phyloP scores from a whole-genome alignment of 768 basidiomycete species.

The Amylocystis lapponica region DNA sequence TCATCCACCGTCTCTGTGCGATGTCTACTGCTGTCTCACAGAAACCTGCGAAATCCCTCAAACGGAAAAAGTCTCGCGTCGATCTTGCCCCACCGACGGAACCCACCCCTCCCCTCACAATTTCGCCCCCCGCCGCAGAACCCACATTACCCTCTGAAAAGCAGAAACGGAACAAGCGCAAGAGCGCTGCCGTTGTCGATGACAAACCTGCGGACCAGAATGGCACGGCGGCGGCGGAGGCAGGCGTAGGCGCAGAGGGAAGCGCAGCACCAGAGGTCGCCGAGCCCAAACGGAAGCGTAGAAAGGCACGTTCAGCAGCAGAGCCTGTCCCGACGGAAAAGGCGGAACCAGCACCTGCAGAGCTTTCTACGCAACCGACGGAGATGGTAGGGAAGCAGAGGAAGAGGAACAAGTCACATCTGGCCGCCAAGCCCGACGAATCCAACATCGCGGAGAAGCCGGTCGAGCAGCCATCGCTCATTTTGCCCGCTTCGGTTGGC shows the following conservation, averaged over 20 bases:
- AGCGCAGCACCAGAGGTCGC: not conserved
- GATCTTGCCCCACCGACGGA: too few relatives aligned
- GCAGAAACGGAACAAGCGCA: too few relatives aligned
- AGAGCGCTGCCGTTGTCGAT: too few relatives aligned
- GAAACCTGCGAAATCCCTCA: not conserved
- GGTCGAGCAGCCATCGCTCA: not conserved
- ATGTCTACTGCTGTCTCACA: not conserved
- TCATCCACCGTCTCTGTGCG: not conserved
- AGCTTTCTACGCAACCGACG: too few relatives aligned
- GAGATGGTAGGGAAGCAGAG: not conserved
- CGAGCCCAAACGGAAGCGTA: not conserved
- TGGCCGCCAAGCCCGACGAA: too few relatives aligned
- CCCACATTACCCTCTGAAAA: too few relatives aligned
- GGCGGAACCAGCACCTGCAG: not conserved
- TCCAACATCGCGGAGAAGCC: not conserved
- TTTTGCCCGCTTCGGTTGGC: not conserved
- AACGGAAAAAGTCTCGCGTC: not conserved
- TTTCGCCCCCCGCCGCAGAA: too few relatives aligned
- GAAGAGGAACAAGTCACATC: not conserved
- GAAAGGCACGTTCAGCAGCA: not conserved
- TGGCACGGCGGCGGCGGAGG: not conserved
- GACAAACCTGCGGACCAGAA: not conserved
- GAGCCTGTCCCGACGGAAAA: not conserved
- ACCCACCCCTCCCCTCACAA: too few relatives aligned
- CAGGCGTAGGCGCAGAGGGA: too few relatives aligned